phyloP scores from a whole-genome alignment of 768 basidiomycete species.

The Strobilomyces dryophilus region DNA sequence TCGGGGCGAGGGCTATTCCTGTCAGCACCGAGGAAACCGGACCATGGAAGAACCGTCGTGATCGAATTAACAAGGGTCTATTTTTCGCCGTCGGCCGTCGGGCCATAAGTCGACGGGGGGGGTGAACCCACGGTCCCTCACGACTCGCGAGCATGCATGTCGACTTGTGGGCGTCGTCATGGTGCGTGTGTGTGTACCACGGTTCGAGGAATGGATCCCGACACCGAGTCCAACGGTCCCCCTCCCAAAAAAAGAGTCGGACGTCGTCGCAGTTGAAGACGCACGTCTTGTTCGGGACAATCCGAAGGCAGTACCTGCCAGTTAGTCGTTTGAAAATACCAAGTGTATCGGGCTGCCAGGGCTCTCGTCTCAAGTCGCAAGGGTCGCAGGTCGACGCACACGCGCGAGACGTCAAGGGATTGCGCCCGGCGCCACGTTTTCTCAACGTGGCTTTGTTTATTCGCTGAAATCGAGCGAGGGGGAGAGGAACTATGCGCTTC shows the following conservation, averaged over 20 bases:
- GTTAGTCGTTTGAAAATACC: too few relatives aligned
- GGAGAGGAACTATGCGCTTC: neutral
- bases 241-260: too few relatives aligned
- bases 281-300: neutral
- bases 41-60: neutral
- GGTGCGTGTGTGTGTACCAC: neutral
- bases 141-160: too few relatives aligned
- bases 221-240: neutral
- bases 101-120: too few relatives aligned
- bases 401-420: neutral
- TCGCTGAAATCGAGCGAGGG: neutral
- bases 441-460: slow-evolving; percentile 3
- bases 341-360: too few relatives aligned
- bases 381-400: too few relatives aligned
- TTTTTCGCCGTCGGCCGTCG: neutral
- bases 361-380: too few relatives aligned
- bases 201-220: neutral
- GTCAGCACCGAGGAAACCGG: neutral
- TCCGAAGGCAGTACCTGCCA: neutral
- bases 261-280: neutral
- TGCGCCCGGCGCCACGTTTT: slow-evolving; percentile 4
- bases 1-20: neutral
- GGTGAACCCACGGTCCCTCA: neutral
- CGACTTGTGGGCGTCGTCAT: neutral
- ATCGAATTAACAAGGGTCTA: neutral